Base-by-base conservation (phyloP, 2,329 filamentous ascomycete genomes). In the Alternaria sp. region DNA sequence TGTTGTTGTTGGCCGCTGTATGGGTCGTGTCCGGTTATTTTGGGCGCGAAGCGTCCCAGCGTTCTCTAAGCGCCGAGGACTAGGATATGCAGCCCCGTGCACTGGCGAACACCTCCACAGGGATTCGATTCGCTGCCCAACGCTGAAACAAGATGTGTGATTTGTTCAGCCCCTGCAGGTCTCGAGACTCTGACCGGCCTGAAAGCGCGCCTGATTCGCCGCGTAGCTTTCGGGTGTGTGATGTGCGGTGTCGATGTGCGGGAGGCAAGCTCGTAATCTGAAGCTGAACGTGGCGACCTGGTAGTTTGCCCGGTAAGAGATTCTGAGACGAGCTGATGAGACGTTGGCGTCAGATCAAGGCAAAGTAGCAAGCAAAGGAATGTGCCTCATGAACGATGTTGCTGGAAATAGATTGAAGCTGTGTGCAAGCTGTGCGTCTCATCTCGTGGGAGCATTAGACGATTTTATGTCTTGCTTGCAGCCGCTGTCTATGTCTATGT, bases 81-180 rank as follows among this genome's bases (percentile, higher is more conserved):
- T 61, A 57, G 64, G 61, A 60, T 55, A 61, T 58, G 58, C 49
- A 58, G 61, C 69, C 61, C 61, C 66, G 70, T 67, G 67, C 66
- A 67, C 61, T 61, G 67, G 57, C 63, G 58, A 67, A 65, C 63
- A 61, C 62, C 58, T 61, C 57, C 55, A 62, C 58, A 45, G 59
- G 32, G 49, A 57, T 60, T 60, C 60, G 63, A 72, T 74, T 72
- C 72, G 70, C 59, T 62, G 46, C 46, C 40, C 52, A 46, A 47
- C 62, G 69, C 65, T 73, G 74, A 77, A 78, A 76, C 75, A 69
- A 67, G 62, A 63, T 59, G 74, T 78, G 77, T 78, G 76, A 78
- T 77, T 73, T 69, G 73, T 75, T 71, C 64, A 50, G 73, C 68
- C 73, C 77, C 74, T 79, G 77, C 77, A 79, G 74, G 70, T 69